Percentiles rank a stretch among this genome's conserved stretches.
phyloP scores from a whole-genome alignment of 2,329 filamentous ascomycete genomes.

The Claviceps spartinae region DNA sequence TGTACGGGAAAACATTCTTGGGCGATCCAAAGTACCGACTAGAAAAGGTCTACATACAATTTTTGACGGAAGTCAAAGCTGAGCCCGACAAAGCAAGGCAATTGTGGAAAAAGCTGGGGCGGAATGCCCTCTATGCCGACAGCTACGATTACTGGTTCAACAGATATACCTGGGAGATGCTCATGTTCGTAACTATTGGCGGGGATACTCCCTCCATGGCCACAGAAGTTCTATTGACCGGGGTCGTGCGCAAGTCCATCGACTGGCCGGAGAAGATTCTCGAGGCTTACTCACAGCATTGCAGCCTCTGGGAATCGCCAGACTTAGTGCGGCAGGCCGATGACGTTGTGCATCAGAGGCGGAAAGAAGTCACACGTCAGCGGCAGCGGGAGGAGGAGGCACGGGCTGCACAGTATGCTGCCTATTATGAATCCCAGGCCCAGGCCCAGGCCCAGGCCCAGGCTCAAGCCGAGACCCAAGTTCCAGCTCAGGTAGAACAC shows the following conservation, averaged over 20 bases:
- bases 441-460: slow-evolving; percentile 9
- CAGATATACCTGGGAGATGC: slow-evolving; percentile 87
- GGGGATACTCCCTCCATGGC: slow-evolving; percentile 53
- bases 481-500: not conserved
- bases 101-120: slow-evolving; percentile 59
- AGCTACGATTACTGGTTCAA: slow-evolving; percentile 89
- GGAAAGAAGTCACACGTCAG: slow-evolving; percentile 47
- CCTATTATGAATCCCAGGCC: slow-evolving; percentile 20
- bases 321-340: slow-evolving; percentile 60
- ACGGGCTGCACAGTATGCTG: slow-evolving; percentile 38
- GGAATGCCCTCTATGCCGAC: slow-evolving; percentile 51
- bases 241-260: slow-evolving; percentile 45
- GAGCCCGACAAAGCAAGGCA: slow-evolving; percentile 63
- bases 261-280: slow-evolving; percentile 69
- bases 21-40: slow-evolving; percentile 84
- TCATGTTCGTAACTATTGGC: slow-evolving; percentile 38
- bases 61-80: slow-evolving; percentile 71
- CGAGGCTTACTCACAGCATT: slow-evolving; percentile 63
- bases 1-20: slow-evolving; percentile 61
- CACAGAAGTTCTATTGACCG: slow-evolving; percentile 63
- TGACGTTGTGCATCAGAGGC: slow-evolving; percentile 57
- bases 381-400: slow-evolving; percentile 52
- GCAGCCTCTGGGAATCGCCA: slow-evolving; percentile 79
- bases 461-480: slow-evolving; percentile 7
- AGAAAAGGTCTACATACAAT: slow-evolving; percentile 85